Conservation (phyloP, 371 early-diverging fungal species). For the Lichtheimia corymbifera region DNA sequence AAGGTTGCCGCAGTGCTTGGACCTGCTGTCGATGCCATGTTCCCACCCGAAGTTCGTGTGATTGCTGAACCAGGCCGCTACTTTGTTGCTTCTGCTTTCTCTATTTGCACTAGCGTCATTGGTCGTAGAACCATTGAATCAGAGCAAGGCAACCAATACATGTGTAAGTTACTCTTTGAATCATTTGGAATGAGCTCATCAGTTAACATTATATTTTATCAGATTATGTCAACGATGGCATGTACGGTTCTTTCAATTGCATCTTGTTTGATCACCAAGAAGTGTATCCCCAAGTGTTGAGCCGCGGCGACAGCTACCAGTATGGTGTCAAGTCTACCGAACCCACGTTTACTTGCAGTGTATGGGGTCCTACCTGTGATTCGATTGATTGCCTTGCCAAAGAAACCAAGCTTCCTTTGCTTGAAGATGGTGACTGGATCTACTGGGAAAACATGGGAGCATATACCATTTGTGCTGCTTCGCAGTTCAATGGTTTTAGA, state of each 20-base stretch:
- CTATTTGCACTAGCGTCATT: slow-evolving; percentile 88
- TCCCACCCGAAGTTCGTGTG: slow-evolving; percentile 76
- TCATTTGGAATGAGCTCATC: not conserved
- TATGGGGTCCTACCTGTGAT: slow-evolving; percentile 99
- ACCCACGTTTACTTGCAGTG: slow-evolving; percentile 59
- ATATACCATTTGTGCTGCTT: slow-evolving; percentile 89
- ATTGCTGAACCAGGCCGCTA: slow-evolving; percentile 98
- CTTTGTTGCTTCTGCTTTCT: slow-evolving; percentile 93
- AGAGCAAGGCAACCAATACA: slow-evolving; percentile 60
- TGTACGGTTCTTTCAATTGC: slow-evolving; percentile 98
- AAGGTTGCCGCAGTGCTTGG: slow-evolving; percentile 83
- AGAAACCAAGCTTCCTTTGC: slow-evolving; percentile 72
- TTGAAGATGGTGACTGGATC: slow-evolving; percentile 96
- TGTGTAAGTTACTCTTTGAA: slow-evolving; percentile 60
- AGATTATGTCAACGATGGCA: slow-evolving; percentile 96
- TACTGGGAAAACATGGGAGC: slow-evolving; percentile 97
- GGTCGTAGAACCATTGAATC: slow-evolving; percentile 77
- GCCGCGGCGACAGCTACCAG: slow-evolving; percentile 12
- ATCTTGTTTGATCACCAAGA: slow-evolving; percentile 95
- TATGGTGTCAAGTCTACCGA: slow-evolving; percentile 15
- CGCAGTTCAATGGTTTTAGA: slow-evolving; percentile 91
- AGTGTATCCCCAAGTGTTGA: slow-evolving; percentile 62
- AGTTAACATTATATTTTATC: not conserved
- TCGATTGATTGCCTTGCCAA: slow-evolving; percentile 92
- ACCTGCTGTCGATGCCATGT: slow-evolving; percentile 76